Evolutionary conservation across 352 stramenopile species (phyloP), one percentile per base, ranked within the genome.

Genomic region (Pythium insidiosum): DNA sequence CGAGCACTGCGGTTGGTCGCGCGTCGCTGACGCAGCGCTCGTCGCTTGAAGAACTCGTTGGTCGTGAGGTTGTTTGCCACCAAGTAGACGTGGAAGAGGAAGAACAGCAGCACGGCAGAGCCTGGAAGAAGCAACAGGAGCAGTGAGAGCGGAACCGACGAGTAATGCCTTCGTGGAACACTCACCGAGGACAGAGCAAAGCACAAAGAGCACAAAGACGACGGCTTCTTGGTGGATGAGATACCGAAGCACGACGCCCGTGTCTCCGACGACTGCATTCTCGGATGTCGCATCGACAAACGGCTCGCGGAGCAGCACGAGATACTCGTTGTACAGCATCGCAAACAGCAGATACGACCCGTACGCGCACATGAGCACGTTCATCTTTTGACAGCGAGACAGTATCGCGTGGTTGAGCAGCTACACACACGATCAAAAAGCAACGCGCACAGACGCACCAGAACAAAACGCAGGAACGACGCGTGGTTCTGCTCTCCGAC

Each of bases 11-110:
- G 34, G 7, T 16, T 19, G 10, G 9, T 33, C 24, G 30, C 34
- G 5, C 25, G 20, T 5, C 35, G 28, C 9, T 34, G 34, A 20
- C 34, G 35, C n/a, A 73, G 53, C 13, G 45, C 42, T 25, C 62
- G 53, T n/a, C 62, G 55, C 46, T 85, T 88, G 60, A 84, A 84
- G 31, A 85, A 85, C 41, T 85, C 75, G 49, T 85, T 88, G 2
- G 75, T 88, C 7, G 75, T 88, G 18, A 50, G 47, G 50, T 88
- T 85, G 23, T 20, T 61, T 20, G 53, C 57, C 13, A 81, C 63
- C 23, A 88, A 47, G 22, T 70, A 77, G 39, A 63, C 56, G 21
- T 85, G 72, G 42, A 84, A 88, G 15, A 40, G 37, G 26, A 55
- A 62, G 51, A 88, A 85, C 13, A 47, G 45, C 3, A 73, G 15